Conservation (phyloP, 192 early-diverging fungal species). For the Coemansia sp. region DNA sequence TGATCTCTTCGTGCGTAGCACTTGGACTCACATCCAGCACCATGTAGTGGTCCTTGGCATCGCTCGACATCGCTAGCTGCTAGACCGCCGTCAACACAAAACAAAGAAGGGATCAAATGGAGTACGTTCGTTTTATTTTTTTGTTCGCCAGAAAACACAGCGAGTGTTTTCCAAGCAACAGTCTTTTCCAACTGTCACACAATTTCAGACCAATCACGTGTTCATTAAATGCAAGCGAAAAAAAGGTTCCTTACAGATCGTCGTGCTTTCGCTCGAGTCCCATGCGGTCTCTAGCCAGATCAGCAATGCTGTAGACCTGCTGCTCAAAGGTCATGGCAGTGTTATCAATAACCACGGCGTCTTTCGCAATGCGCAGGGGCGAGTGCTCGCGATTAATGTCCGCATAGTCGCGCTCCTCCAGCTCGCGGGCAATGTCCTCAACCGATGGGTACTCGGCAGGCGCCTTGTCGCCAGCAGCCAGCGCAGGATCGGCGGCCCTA, state of each 20-base stretch:
- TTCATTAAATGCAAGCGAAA: neutral
- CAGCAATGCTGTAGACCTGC: constrained; percentile 64
- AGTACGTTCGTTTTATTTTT: neutral
- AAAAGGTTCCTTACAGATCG: constrained; percentile 9
- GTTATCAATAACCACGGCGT: constrained; percentile 76
- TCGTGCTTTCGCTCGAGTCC: constrained; percentile 38
- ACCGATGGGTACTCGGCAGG: constrained; percentile 31
- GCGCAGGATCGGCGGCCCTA: neutral
- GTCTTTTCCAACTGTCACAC: neutral
- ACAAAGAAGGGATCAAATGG: neutral
- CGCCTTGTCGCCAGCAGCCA: neutral
- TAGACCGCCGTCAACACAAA: neutral
- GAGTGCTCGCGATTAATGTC: constrained; percentile 65
- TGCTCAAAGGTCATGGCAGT: constrained; percentile 63
- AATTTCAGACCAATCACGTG: neutral
- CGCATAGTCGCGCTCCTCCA: constrained; percentile 64
- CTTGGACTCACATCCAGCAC: constrained; percentile 15
- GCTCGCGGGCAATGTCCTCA: constrained; percentile 60
- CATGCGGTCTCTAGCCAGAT: constrained; percentile 55
- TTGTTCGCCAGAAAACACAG: neutral
- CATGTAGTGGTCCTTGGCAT: constrained; percentile 20
- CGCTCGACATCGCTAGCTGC: neutral
- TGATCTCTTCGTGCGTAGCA: constrained; percentile 34
- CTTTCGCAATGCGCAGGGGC: constrained; percentile 67
- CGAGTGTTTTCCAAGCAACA: neutral